Evolutionary conservation across 345 rosid genomes (phyloP), one percentile per base, ranked within the genome.

Genomic region (Eutrema japonicum): DNA sequence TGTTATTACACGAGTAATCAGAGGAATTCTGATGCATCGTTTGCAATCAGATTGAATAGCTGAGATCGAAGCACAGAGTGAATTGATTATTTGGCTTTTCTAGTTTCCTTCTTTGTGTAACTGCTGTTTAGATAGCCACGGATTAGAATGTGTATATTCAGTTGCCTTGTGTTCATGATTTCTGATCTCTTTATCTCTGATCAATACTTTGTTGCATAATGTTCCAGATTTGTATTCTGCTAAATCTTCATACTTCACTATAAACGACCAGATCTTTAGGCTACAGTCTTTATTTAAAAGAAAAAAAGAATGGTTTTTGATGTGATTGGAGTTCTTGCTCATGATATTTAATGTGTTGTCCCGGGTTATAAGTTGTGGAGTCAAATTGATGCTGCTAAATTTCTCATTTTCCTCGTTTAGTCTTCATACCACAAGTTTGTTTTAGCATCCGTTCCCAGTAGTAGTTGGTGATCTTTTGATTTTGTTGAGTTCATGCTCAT

Each of bases 371-470:
- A 68, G 45, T 45, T 36, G 54, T 45, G 35, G 35, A 69, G 22
- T 70, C 60, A 60, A 27, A 60, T 0, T 60, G 13, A 71, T 41
- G 61, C 26, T 40, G n/a, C 53, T 40, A 30, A 18, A 61, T 52
- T 26, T 50, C 37, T 47, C 12, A 1, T 4, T 36, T 52, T 55
- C 26, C 41, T 48, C 8, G 35, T 65, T 56, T 30, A 37, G 63
- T 47, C 59, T 65, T 73, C 41, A 37, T 10, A 13, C 29, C 43
- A 50, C 75, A 40, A 37, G 51, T 40, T 45, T 70, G 57, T 8
- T 27, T 18, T 47, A n/a, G 18, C 51, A 62, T 40, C n/a, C 9
- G 5, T 18, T 40, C 32, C 22, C 14, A 48, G 48, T 70, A 47
- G 38, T 8, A 43, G 7, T 43, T 16, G 18, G 2, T 68, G 13